A percentile compares a stretch with the other conserved stretches of the same genome.
Conservation (phyloP, 2,329 filamentous ascomycete species). For the Cladosporium velox region DNA sequence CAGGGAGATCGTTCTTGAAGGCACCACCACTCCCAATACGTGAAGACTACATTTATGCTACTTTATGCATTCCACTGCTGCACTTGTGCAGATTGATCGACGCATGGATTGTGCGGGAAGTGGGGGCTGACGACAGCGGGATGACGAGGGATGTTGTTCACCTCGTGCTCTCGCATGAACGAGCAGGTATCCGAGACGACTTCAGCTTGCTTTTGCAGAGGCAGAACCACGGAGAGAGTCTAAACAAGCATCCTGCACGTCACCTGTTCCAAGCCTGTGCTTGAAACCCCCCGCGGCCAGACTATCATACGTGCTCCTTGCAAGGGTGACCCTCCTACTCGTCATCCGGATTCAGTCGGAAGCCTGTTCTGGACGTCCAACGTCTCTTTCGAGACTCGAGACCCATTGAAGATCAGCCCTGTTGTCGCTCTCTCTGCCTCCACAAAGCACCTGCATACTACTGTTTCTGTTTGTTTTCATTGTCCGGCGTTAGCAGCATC, state of each 20-base stretch:
- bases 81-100: not conserved
- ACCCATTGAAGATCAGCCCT: not conserved
- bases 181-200: not conserved
- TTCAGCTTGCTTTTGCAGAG: not conserved
- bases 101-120: slow-evolving; percentile 1
- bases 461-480: not conserved
- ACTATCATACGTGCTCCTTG: not conserved
- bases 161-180: not conserved
- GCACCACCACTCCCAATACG: too few relatives aligned
- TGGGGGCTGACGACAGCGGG: not conserved
- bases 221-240: not conserved
- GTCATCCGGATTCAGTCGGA: slow-evolving; percentile 9
- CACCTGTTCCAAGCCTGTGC: not conserved
- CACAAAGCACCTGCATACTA: not conserved
- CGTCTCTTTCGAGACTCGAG: not conserved
- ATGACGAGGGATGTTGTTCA: not conserved
- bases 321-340: not conserved
- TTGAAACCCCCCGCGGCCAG: not conserved
- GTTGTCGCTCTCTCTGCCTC: not conserved
- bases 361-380: not conserved
- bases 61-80: not conserved
- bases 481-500: not conserved
- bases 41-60: too few relatives aligned
- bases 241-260: not conserved
- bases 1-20: too few relatives aligned